phyloP scores from a whole-genome alignment of 306 rosid species.

The Sphenostylis stenocarpa region DNA sequence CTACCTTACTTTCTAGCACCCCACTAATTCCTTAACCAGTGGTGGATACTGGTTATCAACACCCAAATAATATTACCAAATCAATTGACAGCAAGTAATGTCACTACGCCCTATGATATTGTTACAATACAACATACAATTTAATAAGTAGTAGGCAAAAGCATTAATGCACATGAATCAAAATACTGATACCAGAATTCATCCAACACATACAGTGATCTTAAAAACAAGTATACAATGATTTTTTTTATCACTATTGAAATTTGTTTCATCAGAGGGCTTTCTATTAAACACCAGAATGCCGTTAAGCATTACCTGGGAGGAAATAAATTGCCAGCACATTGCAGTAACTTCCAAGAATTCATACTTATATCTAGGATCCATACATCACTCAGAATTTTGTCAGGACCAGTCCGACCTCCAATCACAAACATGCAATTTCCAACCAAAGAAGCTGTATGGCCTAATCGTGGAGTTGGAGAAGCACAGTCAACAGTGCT shows the following conservation, averaged over 20 bases:
- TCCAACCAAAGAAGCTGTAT: conserved; percentile 71
- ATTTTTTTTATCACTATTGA: background rate
- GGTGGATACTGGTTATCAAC: no score
- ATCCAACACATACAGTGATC: background rate
- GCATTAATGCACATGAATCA: conserved; percentile 13
- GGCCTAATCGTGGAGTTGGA: conserved; percentile 76
- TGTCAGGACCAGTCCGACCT: conserved; percentile 83
- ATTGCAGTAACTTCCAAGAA: conserved; percentile 59
- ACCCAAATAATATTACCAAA: background rate
- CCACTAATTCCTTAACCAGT: no score
- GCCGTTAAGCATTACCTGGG: conserved; percentile 62
- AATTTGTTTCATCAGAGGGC: conserved; percentile 1
- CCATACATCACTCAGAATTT: conserved; percentile 80
- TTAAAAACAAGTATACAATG: background rate
- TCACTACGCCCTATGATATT: background rate
- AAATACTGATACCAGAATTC: conserved; percentile 9
- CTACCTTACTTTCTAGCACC: no score
- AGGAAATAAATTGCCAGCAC: conserved; percentile 58
- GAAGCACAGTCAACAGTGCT: conserved; percentile 38
- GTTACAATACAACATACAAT: background rate
- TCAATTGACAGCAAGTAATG: conserved; percentile 9
- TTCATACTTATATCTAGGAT: conserved; percentile 47
- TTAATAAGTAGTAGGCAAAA: background rate
- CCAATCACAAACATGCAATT: conserved; percentile 72
- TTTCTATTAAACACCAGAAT: no score